Base-by-base conservation (phyloP, 345 rosid species). In the Pistacia integerrima region DNA sequence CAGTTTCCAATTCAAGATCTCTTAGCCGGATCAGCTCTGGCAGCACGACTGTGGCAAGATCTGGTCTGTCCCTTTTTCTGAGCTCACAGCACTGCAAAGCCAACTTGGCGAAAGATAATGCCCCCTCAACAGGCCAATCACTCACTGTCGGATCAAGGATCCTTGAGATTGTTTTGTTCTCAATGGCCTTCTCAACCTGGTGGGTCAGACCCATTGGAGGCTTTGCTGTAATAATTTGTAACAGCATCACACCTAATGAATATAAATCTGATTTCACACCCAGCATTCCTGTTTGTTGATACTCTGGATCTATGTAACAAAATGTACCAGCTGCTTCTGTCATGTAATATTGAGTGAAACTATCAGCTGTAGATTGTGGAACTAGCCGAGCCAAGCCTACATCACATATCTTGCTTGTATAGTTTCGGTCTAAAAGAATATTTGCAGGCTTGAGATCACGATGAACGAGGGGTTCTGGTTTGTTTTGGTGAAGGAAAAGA, bases 371-470 rank as follows among this genome's bases (percentile, higher is more conserved):
- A 18, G 90, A 54, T 4, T 82, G 79, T n/a, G 98, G 98, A 33
- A 94, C 92, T 44, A 93, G 84, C 81, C 89, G 84, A 46, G 95
- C 93, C 65, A 93, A 83, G 25, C 95, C 98, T 33, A 93, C 97
- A 20, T 94, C 97, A 7, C 89, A 64, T 70, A 91, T 89, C 83
- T 94, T 93, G 82, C 97, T 87, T 14, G 65, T 80, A n/a, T 77
- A 79, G 74, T 91, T 84, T 12, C 69, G 35, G 82, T 90, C 97
- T 60, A 94, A 72, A 56, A 94, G 92, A 79, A 93, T 93, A 82
- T 94, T 94, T 46, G 89, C 96, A 70, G 97, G 97, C 86, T 94
- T 94, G 55, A 94, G 89, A 82, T 94, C 98, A 2, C 97, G 90
- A 77, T 93, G 97, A 52, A 94, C 95, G 33, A 91, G 72, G 46